phyloP scores from a whole-genome alignment of 768 basidiomycete genomes.

The Suillus lakei region DNA sequence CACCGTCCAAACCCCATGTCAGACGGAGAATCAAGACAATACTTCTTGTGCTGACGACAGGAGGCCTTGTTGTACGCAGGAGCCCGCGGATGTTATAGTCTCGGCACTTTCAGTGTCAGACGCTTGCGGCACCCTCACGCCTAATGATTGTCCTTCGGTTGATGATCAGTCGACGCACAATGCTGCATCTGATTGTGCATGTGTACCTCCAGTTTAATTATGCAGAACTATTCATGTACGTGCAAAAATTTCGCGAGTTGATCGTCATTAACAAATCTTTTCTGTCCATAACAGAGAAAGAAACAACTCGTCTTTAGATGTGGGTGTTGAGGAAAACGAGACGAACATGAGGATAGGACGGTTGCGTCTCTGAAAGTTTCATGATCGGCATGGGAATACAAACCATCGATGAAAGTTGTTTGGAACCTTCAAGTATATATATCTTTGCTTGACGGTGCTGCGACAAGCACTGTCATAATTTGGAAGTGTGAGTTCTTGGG shows the following conservation, averaged over 20 bases:
- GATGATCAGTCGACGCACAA: not conserved
- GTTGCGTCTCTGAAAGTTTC: no score
- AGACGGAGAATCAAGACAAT: not conserved
- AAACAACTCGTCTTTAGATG: not conserved
- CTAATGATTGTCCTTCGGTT: not conserved
- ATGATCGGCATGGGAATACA: no score
- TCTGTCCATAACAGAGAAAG: not conserved
- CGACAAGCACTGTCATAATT: no score
- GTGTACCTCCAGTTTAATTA: not conserved
- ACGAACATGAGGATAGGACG: no score
- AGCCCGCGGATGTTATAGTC: not conserved
- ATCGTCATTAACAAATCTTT: not conserved
- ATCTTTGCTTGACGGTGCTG: not conserved
- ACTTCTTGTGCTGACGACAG: not conserved
- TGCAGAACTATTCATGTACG: not conserved
- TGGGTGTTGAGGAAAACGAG: not conserved
- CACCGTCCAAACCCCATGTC: not conserved
- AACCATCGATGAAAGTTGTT: not conserved
- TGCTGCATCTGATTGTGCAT: not conserved
- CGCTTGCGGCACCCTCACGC: not conserved
- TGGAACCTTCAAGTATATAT: not conserved
- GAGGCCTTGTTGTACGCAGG: not conserved
- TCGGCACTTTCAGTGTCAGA: not conserved
- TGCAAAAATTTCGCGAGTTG: not conserved
- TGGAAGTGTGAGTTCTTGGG: no score